A percentile compares a stretch with the other conserved stretches of the same genome.
Evolutionary conservation across 352 stramenopile species (phyloP).

Genomic region (Phytophthora nicotianae): DNA sequence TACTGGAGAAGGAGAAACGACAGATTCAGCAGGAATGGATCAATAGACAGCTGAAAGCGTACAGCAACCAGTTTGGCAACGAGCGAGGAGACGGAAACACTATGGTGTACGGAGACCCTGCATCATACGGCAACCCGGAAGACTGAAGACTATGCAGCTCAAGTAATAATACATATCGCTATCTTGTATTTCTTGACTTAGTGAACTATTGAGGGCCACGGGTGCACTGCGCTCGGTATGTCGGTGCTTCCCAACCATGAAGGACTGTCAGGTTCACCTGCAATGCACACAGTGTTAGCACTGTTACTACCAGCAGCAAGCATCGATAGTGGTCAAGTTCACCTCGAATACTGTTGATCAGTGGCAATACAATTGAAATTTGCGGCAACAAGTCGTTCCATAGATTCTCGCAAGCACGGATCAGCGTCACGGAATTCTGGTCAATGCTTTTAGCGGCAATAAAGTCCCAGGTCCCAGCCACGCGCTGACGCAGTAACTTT

Average conservation of each 20-base stretch:
- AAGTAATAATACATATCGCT: background rate
- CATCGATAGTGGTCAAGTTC: background rate
- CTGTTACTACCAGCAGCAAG: background rate
- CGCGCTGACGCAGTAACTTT: slow-evolving; percentile 26
- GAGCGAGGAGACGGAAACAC: background rate
- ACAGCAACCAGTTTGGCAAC: slow-evolving; percentile 35
- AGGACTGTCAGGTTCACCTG: background rate
- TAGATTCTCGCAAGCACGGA: slow-evolving; percentile 13
- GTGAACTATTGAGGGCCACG: slow-evolving; percentile 13
- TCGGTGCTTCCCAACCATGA: slow-evolving; percentile 10
- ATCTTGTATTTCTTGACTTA: background rate
- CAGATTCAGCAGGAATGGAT: slow-evolving; percentile 73
- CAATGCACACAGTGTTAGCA: background rate
- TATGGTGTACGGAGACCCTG: slow-evolving; percentile 14
- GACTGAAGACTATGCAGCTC: slow-evolving; percentile 5
- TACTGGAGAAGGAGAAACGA: slow-evolving; percentile 67
- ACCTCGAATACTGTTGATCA: slow-evolving; percentile 29
- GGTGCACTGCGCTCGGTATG: slow-evolving; percentile 14
- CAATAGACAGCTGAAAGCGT: slow-evolving; percentile 39
- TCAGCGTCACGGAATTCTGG: slow-evolving; percentile 14
- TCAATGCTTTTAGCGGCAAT: slow-evolving; percentile 19
- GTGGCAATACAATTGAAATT: slow-evolving; percentile 6
- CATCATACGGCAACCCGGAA: slow-evolving; percentile 20
- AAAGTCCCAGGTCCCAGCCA: slow-evolving; percentile 26
- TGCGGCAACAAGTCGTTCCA: slow-evolving; percentile 27